Percentiles rank a stretch among this genome's conserved stretches.
Conservation (phyloP, 495 filamentous ascomycete species). For the Aspergillus ostianus region DNA sequence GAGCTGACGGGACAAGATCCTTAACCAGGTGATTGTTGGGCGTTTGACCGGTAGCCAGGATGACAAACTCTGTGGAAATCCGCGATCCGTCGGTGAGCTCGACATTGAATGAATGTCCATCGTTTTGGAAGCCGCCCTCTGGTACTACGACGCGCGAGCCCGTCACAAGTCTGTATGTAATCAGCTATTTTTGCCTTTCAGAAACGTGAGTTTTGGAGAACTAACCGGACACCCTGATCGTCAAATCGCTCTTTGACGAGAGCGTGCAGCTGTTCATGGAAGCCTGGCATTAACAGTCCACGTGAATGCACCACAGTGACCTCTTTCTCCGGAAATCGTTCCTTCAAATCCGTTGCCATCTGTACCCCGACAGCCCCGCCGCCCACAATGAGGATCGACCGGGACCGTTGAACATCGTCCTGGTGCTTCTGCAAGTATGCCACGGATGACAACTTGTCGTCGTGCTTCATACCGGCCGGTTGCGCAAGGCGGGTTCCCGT, state of each 20-base stretch:
- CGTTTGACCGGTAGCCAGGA: constrained; percentile 56
- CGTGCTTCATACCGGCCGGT: constrained; percentile 45
- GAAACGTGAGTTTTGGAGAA: neutral
- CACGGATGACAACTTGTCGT: constrained; percentile 45
- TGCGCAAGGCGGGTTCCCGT: constrained; percentile 46
- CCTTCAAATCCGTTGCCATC: constrained; percentile 59
- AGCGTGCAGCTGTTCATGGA: constrained; percentile 49
- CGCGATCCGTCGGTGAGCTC: constrained; percentile 35
- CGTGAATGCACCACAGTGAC: constrained; percentile 59
- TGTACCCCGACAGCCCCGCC: constrained; percentile 63
- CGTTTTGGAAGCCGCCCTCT: constrained; percentile 27
- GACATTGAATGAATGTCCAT: constrained; percentile 29
- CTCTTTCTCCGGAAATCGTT: constrained; percentile 54
- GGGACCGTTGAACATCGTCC: constrained; percentile 30
- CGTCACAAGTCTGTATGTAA: constrained; percentile 27
- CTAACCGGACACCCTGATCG: constrained; percentile 34
- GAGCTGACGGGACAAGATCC: constrained; percentile 33
- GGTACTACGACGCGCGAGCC: constrained; percentile 36
- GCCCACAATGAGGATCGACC: constrained; percentile 55
- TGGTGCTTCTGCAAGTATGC: constrained; percentile 42
- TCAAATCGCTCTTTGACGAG: constrained; percentile 43
- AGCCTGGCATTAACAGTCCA: constrained; percentile 48
- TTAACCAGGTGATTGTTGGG: constrained; percentile 53
- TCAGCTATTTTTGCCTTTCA: constrained; percentile 2
- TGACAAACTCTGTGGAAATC: constrained; percentile 39